phyloP scores from a whole-genome alignment of 495 filamentous ascomycete genomes.

The Eremomyces bilateralis region DNA sequence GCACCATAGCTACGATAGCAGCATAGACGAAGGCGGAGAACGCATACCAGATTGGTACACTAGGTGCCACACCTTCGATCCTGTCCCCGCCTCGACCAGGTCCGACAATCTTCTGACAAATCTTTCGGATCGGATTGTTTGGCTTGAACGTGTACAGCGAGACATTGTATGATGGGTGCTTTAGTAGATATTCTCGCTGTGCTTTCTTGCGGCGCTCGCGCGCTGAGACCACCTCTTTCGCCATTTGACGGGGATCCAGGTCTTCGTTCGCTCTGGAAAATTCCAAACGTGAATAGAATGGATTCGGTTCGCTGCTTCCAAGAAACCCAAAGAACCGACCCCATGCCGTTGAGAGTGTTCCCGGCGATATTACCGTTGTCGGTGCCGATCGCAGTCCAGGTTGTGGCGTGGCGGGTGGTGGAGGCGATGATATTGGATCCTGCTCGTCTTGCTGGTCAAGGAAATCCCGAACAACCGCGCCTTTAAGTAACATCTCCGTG shows the following conservation, averaged over 20 bases:
- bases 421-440: background rate
- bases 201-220: constrained; percentile 61
- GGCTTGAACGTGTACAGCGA: constrained; percentile 74
- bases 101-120: constrained; percentile 82
- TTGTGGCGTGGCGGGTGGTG: constrained; percentile 6
- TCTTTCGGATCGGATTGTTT: constrained; percentile 46
- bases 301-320: constrained; percentile 60
- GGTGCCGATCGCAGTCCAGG: constrained; percentile 8
- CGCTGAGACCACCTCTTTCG: constrained; percentile 68
- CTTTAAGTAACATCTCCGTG: constrained; percentile 87
- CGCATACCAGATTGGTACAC: constrained; percentile 69
- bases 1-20: constrained; percentile 88
- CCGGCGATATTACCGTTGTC: constrained; percentile 18
- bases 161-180: constrained; percentile 81
- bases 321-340: constrained; percentile 29
- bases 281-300: constrained; percentile 71
- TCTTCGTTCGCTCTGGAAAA: constrained; percentile 53
- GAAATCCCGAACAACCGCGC: constrained; percentile 84
- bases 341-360: constrained; percentile 31
- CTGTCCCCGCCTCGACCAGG: constrained; percentile 72
- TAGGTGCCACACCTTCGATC: constrained; percentile 67
- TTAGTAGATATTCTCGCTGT: constrained; percentile 72
- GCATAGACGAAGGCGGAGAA: constrained; percentile 91
- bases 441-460: constrained; percentile 45
- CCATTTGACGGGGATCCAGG: constrained; percentile 68